Percentiles rank a stretch among this genome's conserved stretches.
phyloP scores from a whole-genome alignment of 192 early-diverging fungal species.

The Mortierella antarctica region DNA sequence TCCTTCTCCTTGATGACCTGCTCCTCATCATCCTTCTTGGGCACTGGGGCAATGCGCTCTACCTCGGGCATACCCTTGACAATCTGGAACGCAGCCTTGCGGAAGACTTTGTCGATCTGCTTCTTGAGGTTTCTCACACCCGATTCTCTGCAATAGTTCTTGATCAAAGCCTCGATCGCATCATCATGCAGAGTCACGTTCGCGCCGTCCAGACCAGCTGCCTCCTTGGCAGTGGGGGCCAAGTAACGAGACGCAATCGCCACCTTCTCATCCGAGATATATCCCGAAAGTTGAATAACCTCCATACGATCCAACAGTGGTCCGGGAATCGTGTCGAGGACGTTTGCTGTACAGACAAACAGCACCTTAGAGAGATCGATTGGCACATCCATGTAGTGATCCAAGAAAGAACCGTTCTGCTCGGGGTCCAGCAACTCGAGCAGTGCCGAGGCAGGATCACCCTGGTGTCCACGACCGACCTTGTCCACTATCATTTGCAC shows the following conservation, averaged over 20 bases:
- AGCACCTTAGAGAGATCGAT: slow-evolving; percentile 97
- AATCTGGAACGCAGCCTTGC: slow-evolving; percentile 94
- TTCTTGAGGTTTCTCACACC: slow-evolving; percentile 99
- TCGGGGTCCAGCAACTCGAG: slow-evolving; percentile 98
- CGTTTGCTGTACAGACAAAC: slow-evolving; percentile 99
- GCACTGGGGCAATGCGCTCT: slow-evolving; percentile 42
- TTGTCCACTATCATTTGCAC: slow-evolving; percentile 80
- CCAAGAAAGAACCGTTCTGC: slow-evolving; percentile 96
- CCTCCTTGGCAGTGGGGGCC: slow-evolving; percentile 83
- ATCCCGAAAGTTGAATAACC: slow-evolving; percentile 93
- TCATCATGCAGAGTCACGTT: slow-evolving; percentile 76
- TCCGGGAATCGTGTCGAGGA: slow-evolving; percentile 96
- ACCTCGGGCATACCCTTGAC: slow-evolving; percentile 67
- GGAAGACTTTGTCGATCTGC: slow-evolving; percentile 98
- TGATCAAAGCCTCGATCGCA: slow-evolving; percentile 88
- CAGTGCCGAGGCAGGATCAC: slow-evolving; percentile 96
- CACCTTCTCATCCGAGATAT: slow-evolving; percentile 88
- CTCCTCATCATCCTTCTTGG: slow-evolving; percentile 29
- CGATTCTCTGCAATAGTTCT: slow-evolving; percentile 95
- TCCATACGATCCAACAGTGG: slow-evolving; percentile 99
- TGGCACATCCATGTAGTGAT: slow-evolving; percentile 99
- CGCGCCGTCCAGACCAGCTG: slow-evolving; percentile 82
- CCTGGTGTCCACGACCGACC: slow-evolving; percentile 96
- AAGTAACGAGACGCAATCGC: slow-evolving; percentile 97
- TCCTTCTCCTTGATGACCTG: background rate